phyloP scores from a whole-genome alignment of 2,329 filamentous ascomycete genomes.

The Grosmannia huntii region DNA sequence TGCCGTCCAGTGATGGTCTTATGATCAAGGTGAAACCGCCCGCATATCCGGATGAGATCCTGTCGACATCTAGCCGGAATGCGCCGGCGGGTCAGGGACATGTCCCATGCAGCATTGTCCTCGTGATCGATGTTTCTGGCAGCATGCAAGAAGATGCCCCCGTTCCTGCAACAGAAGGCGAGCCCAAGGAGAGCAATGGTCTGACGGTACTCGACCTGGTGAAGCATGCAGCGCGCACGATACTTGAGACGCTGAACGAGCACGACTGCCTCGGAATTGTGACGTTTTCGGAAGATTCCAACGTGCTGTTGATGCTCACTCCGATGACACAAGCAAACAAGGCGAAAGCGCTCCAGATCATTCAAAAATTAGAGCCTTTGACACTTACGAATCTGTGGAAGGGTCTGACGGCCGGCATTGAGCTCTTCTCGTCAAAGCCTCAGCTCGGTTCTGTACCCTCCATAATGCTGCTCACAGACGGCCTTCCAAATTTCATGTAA shows the following conservation, averaged over 20 bases:
- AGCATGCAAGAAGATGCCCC: conserved; percentile 40
- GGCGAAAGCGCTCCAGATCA: conserved; percentile 22
- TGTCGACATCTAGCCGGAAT: neutral
- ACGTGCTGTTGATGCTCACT: conserved; percentile 24
- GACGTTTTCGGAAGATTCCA: conserved; percentile 32
- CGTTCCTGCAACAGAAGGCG: conserved; percentile 25
- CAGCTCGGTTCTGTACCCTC: conserved; percentile 28
- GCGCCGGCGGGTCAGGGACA: conserved; percentile 16
- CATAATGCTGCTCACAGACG: conserved; percentile 42
- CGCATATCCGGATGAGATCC: neutral
- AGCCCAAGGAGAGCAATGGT: conserved; percentile 31
- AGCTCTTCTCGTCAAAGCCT: conserved; percentile 26
- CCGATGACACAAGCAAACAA: conserved; percentile 36
- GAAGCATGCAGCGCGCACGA: conserved; percentile 46
- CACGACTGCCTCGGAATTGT: conserved; percentile 45
- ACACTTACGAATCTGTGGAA: conserved; percentile 44
- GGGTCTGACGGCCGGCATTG: conserved; percentile 37
- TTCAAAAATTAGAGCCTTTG: conserved; percentile 27
- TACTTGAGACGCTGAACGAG: conserved; percentile 39
- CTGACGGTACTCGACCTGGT: conserved; percentile 44
- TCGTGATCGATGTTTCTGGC: conserved; percentile 48
- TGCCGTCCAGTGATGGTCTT: neutral
- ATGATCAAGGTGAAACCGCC: neutral
- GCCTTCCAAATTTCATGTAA: conserved; percentile 39
- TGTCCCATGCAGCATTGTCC: conserved; percentile 45